Percentiles rank a stretch among this genome's conserved stretches.
Evolutionary conservation across 768 basidiomycete genomes (phyloP).

Genomic region (Symmetrospora coprosmae): DNA sequence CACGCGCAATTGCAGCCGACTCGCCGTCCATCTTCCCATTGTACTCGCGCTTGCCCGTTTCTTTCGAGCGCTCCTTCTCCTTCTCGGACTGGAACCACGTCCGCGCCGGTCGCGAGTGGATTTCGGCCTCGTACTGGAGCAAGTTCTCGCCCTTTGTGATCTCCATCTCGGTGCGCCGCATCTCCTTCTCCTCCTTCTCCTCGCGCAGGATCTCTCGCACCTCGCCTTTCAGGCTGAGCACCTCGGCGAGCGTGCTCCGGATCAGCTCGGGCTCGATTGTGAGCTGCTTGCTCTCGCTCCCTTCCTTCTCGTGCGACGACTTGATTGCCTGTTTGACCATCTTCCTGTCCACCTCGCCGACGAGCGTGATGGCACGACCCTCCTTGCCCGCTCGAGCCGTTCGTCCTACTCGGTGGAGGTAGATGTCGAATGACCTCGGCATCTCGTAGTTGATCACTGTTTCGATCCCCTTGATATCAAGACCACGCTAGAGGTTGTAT

Average conservation of each 20-base stretch:
- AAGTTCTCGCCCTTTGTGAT: slow-evolving; percentile 86
- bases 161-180: slow-evolving; percentile 88
- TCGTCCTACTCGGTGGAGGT: slow-evolving; percentile 79
- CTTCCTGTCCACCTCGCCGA: slow-evolving; percentile 90
- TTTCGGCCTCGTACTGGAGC: slow-evolving; percentile 82
- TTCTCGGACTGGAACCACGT: slow-evolving; percentile 95
- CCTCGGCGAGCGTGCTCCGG: slow-evolving; percentile 52
- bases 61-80: slow-evolving; percentile 66
- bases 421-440: slow-evolving; percentile 95
- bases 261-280: slow-evolving; percentile 65
- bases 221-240: slow-evolving; percentile 60
- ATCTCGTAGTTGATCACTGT: slow-evolving; percentile 98
- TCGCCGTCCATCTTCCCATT: background rate
- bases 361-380: slow-evolving; percentile 84
- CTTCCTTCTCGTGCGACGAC: slow-evolving; percentile 43
- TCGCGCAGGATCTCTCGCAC: slow-evolving; percentile 66
- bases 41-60: background rate
- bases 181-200: slow-evolving; percentile 90
- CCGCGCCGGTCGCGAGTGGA: slow-evolving; percentile 77
- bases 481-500: slow-evolving; percentile 45
- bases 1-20: background rate
- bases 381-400: slow-evolving; percentile 52
- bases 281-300: slow-evolving; percentile 67
- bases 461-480: slow-evolving; percentile 94
- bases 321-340: slow-evolving; percentile 93